phyloP scores from a whole-genome alignment of 2,329 filamentous ascomycete species.

The Phyllosticta citribraziliensis region DNA sequence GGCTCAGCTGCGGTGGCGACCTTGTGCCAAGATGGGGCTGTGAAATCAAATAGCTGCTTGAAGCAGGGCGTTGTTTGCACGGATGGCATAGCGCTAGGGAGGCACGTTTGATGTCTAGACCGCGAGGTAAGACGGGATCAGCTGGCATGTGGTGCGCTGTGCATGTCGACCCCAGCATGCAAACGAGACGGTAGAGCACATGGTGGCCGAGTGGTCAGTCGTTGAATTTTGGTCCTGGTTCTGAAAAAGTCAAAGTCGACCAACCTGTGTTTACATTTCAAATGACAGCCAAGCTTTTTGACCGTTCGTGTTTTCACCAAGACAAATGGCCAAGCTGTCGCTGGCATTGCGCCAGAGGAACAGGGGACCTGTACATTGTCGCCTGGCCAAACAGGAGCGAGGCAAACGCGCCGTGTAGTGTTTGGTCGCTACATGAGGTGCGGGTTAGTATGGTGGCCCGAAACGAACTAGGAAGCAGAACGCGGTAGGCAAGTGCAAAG shows the following conservation, averaged over 20 bases:
- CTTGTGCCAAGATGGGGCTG: background rate
- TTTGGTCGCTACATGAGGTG: background rate
- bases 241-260: too few species aligned
- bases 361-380: background rate
- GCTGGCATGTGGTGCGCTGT: background rate
- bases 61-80: background rate
- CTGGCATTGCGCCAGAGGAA: too few species aligned
- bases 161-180: background rate
- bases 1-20: background rate
- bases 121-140: background rate
- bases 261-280: too few species aligned
- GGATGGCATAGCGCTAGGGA: background rate
- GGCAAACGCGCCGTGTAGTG: background rate
- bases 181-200: too few species aligned
- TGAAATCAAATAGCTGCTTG: background rate
- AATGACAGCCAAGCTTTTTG: too few species aligned
- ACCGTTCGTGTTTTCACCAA: too few species aligned
- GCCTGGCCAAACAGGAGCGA: background rate
- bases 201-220: too few species aligned
- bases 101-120: background rate
- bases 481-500: too few species aligned
- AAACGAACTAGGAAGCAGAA: background rate
- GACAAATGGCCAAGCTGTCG: too few species aligned
- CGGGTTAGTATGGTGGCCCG: background rate
- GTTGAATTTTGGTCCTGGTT: too few species aligned